Percentiles rank a stretch among this genome's conserved stretches.
Evolutionary conservation across 345 rosid species (phyloP).

Genomic region (Hibiscus mutabilis): DNA sequence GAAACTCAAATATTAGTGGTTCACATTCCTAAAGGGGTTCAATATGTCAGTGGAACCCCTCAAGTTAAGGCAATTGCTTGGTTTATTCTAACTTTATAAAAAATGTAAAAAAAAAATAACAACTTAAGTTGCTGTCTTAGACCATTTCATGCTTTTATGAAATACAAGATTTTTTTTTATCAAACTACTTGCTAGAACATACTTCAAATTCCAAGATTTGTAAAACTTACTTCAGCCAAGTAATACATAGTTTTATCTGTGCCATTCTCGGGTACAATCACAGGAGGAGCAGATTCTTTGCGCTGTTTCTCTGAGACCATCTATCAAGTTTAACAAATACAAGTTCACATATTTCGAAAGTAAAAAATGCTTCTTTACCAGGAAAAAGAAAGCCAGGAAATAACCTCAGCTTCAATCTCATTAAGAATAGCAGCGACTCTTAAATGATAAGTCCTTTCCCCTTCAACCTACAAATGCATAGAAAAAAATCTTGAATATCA

Average conservation of each 20-base stretch:
- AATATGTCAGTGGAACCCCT: neutral
- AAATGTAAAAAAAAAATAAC: no score
- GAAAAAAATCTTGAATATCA: slow-evolving; percentile 10
- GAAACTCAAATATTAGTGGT: slow-evolving; percentile 2
- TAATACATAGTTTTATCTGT: slow-evolving; percentile 67
- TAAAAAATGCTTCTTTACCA: neutral
- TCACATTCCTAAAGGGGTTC: slow-evolving; percentile 2
- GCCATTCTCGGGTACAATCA: slow-evolving; percentile 46
- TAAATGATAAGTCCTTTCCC: slow-evolving; percentile 78
- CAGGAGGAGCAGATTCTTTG: slow-evolving; percentile 93
- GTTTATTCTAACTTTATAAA: neutral
- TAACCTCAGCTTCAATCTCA: slow-evolving; percentile 97
- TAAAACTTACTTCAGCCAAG: slow-evolving; percentile 77
- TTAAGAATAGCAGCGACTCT: slow-evolving; percentile 84
- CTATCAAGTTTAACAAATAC: slow-evolving; percentile 29
- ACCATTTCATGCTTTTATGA: no score
- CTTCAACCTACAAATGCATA: slow-evolving; percentile 64
- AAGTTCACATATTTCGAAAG: slow-evolving; percentile 1
- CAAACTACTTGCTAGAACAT: neutral
- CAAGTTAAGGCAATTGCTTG: neutral
- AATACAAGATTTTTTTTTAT: no score
- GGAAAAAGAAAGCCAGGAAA: slow-evolving; percentile 19
- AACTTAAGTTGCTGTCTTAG: no score
- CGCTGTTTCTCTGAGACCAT: slow-evolving; percentile 92
- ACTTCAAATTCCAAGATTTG: neutral